Conservation (phyloP, 2,329 filamentous ascomycete species). For the Hypoxylon sp. region DNA sequence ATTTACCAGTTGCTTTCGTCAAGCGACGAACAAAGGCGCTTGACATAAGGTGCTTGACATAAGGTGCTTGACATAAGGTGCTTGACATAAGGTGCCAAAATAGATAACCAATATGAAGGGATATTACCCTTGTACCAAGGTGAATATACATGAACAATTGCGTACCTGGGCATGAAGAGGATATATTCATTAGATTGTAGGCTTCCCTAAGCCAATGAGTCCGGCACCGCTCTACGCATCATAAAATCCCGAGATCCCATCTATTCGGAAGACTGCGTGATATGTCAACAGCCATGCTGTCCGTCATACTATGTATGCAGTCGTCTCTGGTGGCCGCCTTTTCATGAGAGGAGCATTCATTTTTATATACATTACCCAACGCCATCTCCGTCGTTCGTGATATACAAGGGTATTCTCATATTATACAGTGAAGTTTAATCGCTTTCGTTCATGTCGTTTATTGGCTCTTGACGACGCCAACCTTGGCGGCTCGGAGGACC, state of each 20-base stretch:
- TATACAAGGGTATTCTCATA: constrained; percentile 48
- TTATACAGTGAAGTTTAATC: constrained; percentile 40
- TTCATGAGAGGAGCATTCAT: constrained; percentile 53
- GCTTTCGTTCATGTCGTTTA: constrained; percentile 36
- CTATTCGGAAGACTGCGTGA: constrained; percentile 35
- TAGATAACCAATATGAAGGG: not conserved
- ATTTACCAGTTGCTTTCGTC: not conserved
- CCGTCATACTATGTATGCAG: constrained; percentile 31
- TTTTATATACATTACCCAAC: constrained; percentile 53
- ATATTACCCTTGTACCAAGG: constrained; percentile 1
- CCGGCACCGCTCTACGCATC: constrained; percentile 37
- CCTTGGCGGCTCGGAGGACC: constrained; percentile 91
- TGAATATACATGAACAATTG: constrained; percentile 8
- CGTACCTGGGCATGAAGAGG: constrained; percentile 28
- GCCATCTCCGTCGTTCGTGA: constrained; percentile 46
- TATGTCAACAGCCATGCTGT: constrained; percentile 35
- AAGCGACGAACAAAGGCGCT: not conserved
- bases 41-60: not conserved
- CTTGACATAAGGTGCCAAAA: not conserved
- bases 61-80: not conserved
- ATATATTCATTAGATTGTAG: constrained; percentile 41
- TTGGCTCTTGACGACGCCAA: constrained; percentile 91
- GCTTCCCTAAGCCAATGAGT: constrained; percentile 19
- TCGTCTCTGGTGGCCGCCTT: constrained; percentile 46
- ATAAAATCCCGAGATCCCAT: constrained; percentile 36